A percentile compares a stretch with the other conserved stretches of the same genome.
phyloP scores from a whole-genome alignment of 78 protist genomes.

The Dictyostelium firmibasis region DNA sequence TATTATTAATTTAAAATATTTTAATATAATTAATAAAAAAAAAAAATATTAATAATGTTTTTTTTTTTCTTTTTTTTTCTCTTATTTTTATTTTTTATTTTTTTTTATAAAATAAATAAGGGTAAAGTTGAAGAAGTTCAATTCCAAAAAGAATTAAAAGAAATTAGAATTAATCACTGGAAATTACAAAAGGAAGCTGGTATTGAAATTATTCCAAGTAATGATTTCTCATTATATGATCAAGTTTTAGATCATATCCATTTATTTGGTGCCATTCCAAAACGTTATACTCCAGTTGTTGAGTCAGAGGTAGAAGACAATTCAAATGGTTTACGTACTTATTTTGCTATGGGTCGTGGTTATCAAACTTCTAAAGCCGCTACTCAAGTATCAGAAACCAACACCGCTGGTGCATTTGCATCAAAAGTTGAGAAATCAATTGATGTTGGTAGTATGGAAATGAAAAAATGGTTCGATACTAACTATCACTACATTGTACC shows the following conservation, averaged over 20 bases:
- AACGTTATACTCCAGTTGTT: slow-evolving; percentile 67
- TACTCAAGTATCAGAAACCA: background rate
- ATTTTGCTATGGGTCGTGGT: slow-evolving; percentile 90
- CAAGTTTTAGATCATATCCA: slow-evolving; percentile 82
- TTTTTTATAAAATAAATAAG: background rate
- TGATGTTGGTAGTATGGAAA: slow-evolving; percentile 82
- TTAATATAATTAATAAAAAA: background rate
- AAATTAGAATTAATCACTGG: slow-evolving; percentile 31
- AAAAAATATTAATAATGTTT: background rate
- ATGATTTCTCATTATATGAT: slow-evolving; percentile 85
- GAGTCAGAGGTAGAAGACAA: slow-evolving; percentile 21
- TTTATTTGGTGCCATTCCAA: slow-evolving; percentile 81
- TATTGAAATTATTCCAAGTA: slow-evolving; percentile 65
- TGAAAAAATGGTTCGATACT: slow-evolving; percentile 91
- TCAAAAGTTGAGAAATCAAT: background rate
- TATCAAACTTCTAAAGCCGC: slow-evolving; percentile 56
- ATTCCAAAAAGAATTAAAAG: background rate
- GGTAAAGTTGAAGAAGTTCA: slow-evolving; percentile 59
- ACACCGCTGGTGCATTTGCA: slow-evolving; percentile 10
- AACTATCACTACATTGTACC: slow-evolving; percentile 93
- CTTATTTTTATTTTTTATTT: too few relatives aligned
- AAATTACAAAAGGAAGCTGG: slow-evolving; percentile 44
- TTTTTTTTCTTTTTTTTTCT: background rate
- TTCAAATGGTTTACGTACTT: slow-evolving; percentile 37
- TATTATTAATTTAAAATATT: background rate